Base-by-base conservation (phyloP, 352 stramenopile genomes). In the Globisporangium mamillatum region DNA sequence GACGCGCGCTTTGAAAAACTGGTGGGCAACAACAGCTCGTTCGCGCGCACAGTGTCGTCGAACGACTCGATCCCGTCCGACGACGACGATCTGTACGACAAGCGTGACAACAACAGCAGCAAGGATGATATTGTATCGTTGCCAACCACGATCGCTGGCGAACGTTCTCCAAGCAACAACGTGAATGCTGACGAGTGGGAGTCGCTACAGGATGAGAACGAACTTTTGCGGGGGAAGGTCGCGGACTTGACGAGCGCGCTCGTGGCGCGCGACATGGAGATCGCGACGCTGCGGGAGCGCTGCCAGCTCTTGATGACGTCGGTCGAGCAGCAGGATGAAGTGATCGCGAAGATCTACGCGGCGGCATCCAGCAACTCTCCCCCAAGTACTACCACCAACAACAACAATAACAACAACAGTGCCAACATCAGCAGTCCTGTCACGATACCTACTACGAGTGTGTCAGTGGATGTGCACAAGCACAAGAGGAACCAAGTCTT, bases 331-430 rank as follows among this genome's bases (percentile, higher is more conserved):
- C 86, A 93, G 68, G 86, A 94, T 68, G 80, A 84, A 55, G 82
- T 87, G 14, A 90, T 94, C 46, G 85, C 84, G 27, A 88, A 91
- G 67, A 93, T 94, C 68, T 94, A 91, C 63, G 79, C 85, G 0
- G 74, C 71, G 1, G 68, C 78, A 1, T 36, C 70, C 4, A 24
- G 44, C 44, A 36, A 62, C 29, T 66, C 29, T 20, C 71, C 63
- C 4, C 50, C 62, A 4, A 53, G 64, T 24, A 44, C 29, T 14
- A 60, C 68, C 0, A 41, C 63, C 29, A 55, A 62, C 27, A 34
- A 0, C 68, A 27, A 57, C 48, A 48, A 24, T n/a, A 60, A 6
- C 22, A 32, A 16, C 24, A 29, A 18, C 27, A 56, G 18, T 22
- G 9, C 18, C n/a, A 50, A 27, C 29, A 60, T 24, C 22, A 67